Conservation (phyloP, 2,329 filamentous ascomycete genomes). For the Exophiala lecanii-corni region DNA sequence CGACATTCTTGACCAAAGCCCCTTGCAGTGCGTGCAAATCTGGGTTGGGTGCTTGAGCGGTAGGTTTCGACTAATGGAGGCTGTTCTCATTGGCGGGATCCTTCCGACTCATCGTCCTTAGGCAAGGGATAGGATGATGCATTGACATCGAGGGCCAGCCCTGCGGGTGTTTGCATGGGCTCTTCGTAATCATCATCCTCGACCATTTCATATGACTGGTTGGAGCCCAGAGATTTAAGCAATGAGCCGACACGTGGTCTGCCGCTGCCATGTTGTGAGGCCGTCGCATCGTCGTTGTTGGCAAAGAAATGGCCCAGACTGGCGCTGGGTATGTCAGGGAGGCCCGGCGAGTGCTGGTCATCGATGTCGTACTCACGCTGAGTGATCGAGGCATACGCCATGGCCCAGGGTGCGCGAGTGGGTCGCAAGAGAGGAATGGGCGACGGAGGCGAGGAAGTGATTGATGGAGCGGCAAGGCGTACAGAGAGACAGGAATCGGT, state of each 20-base stretch:
- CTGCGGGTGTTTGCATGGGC: conserved; percentile 23
- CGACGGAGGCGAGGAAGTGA: too few species aligned
- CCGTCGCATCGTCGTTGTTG: conserved; percentile 5
- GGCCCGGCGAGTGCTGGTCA: conserved; percentile 7
- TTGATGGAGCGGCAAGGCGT: too few species aligned
- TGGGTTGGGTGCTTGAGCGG: conserved; percentile 46
- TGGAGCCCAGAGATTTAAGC: conserved; percentile 35
- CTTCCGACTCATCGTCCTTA: conserved; percentile 13
- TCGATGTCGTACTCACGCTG: conserved; percentile 18
- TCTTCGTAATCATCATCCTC: conserved; percentile 43
- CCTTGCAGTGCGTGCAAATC: conserved; percentile 48
- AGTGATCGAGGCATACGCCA: conserved; percentile 22
- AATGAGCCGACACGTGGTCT: conserved; percentile 29
- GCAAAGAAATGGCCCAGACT: conserved; percentile 8
- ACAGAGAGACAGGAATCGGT: too few species aligned
- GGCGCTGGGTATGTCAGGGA: conserved; percentile 15
- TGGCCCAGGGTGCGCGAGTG: too few species aligned
- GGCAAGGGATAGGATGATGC: conserved; percentile 2
- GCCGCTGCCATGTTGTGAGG: neutral
- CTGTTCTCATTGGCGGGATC: conserved; percentile 29
- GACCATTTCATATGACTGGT: conserved; percentile 41
- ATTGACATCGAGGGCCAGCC: conserved; percentile 10
- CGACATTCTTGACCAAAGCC: conserved; percentile 47
- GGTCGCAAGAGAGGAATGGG: too few species aligned
- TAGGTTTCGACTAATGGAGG: conserved; percentile 38